phyloP scores from a whole-genome alignment of 2,329 filamentous ascomycete genomes.

The Tolypocladium nubicola region DNA sequence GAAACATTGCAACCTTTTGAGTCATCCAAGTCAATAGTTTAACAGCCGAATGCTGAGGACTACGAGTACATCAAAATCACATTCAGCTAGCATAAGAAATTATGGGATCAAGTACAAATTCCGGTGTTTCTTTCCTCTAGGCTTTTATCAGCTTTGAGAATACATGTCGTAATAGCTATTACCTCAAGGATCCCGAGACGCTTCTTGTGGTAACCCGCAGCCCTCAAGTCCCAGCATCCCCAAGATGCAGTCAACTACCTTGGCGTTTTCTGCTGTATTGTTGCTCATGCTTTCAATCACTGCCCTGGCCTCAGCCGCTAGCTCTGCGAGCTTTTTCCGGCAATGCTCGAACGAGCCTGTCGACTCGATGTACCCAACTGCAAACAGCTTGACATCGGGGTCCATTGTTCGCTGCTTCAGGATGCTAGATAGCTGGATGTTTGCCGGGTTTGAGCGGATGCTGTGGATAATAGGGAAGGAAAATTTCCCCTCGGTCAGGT shows the following conservation, averaged over 20 bases:
- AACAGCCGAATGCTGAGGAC: too few relatives aligned
- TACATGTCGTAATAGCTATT: not conserved
- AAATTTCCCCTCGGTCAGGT: conserved; percentile 6
- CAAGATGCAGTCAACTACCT: not conserved
- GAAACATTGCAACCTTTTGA: too few relatives aligned
- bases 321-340: not conserved
- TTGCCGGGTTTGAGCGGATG: conserved; percentile 1
- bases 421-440: conserved; percentile 1
- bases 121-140: too few relatives aligned
- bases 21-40: too few relatives aligned
- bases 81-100: too few relatives aligned
- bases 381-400: conserved; percentile 1
- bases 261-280: not conserved
- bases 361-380: conserved; percentile 1
- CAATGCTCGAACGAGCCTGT: conserved; percentile 2
- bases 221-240: not conserved
- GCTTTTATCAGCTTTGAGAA: too few relatives aligned
- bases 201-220: not conserved
- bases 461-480: conserved; percentile 6
- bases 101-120: too few relatives aligned
- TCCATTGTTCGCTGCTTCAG: conserved; percentile 3
- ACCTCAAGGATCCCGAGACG: not conserved
- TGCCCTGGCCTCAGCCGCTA: not conserved
- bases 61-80: too few relatives aligned
- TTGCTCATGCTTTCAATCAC: not conserved